Conservation (phyloP, 306 rosid genomes). For the Rosa persica region DNA sequence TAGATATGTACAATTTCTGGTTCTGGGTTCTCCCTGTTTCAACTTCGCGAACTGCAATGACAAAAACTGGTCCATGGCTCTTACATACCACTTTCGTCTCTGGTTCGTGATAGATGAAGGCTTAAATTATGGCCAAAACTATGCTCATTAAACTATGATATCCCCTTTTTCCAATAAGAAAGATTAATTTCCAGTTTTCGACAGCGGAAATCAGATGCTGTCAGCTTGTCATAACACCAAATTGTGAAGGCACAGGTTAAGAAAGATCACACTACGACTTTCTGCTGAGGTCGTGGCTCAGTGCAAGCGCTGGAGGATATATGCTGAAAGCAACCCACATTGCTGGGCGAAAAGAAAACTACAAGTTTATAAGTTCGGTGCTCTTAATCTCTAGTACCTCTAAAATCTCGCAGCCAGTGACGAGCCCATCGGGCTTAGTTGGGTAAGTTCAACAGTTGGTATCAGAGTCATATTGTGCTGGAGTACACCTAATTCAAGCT, state of each 20-base stretch:
- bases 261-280: not conserved
- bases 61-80: not conserved
- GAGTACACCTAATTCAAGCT: not conserved
- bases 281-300: not conserved
- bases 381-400: rapidly evolving
- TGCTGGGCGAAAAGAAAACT: not conserved
- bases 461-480: not conserved
- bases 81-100: not conserved
- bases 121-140: not conserved
- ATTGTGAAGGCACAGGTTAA: no score
- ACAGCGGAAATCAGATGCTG: not conserved
- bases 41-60: no score
- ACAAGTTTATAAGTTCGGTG: no score
- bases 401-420: no score
- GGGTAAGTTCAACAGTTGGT: not conserved
- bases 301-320: no score
- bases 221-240: not conserved
- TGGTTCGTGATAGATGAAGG: not conserved
- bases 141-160: not conserved
- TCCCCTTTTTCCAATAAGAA: no score
- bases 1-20: no score
- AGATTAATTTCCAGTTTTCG: not conserved
- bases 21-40: not conserved
- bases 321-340: not conserved
- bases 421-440: no score